phyloP scores from a whole-genome alignment of 345 rosid species.

The Lumnitzera littorea region DNA sequence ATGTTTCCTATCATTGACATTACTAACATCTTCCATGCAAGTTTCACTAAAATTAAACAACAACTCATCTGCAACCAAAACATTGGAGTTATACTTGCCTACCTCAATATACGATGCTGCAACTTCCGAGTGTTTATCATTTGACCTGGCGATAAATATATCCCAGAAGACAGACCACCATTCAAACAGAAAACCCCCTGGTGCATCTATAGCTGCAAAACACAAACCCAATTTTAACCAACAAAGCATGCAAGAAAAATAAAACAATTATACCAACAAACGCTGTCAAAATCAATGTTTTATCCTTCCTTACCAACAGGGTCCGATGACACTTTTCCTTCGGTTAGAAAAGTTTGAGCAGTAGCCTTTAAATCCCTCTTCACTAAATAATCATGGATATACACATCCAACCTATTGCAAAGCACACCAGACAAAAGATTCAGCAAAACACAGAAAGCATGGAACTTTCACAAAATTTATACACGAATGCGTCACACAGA shows the following conservation, averaged over 20 bases:
- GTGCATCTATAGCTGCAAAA: constrained; percentile 88
- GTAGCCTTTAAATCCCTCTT: constrained; percentile 93
- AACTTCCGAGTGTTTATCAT: constrained; percentile 97
- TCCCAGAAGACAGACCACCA: constrained; percentile 99
- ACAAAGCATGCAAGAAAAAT: too few relatives aligned
- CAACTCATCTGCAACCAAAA: too few relatives aligned
- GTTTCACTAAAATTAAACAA: too few relatives aligned
- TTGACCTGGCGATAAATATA: constrained; percentile 95
- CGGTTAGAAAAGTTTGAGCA: constrained; percentile 96
- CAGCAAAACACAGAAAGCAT: too few relatives aligned
- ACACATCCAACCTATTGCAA: constrained; percentile 81
- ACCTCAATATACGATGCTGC: constrained; percentile 99
- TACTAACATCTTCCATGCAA: too few relatives aligned
- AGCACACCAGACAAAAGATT: background rate
- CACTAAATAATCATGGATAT: constrained; percentile 92
- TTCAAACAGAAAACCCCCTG: constrained; percentile 97
- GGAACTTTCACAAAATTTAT: too few relatives aligned
- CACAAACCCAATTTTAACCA: background rate
- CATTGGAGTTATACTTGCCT: background rate
- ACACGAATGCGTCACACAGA: too few relatives aligned
- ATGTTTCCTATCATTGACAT: too few relatives aligned
- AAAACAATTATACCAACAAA: too few relatives aligned
- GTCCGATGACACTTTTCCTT: constrained; percentile 97
- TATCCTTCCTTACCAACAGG: constrained; percentile 70
- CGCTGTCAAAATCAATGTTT: too few relatives aligned